phyloP scores from a whole-genome alignment of 2,329 filamentous ascomycete genomes.

The Botrytis byssoidea region DNA sequence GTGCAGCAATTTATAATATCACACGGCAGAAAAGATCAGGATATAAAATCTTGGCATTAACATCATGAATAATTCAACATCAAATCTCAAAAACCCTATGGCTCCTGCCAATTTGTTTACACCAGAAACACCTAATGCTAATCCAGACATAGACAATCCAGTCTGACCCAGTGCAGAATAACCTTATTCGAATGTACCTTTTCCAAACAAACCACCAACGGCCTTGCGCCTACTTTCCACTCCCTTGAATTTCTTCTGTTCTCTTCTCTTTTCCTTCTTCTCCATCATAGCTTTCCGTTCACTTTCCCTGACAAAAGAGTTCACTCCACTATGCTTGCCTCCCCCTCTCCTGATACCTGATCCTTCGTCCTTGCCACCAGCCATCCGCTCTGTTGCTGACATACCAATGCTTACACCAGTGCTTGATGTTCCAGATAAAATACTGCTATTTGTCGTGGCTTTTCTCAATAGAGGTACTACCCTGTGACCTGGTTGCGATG shows the following conservation, averaged over 20 bases:
- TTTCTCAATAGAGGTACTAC: conserved; percentile 70
- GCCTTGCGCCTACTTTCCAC: conserved; percentile 56
- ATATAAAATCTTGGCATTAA: conserved; percentile 11
- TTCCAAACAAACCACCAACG: conserved; percentile 58
- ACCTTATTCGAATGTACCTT: conserved; percentile 49
- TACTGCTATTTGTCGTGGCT: conserved; percentile 63
- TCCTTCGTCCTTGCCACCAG: conserved; percentile 45
- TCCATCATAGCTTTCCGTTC: conserved; percentile 55
- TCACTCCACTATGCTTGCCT: conserved; percentile 59
- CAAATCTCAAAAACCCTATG: background rate
- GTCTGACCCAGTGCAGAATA: background rate
- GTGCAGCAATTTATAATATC: background rate
- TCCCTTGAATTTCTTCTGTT: conserved; percentile 57
- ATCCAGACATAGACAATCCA: conserved; percentile 5
- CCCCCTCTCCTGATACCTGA: conserved; percentile 58
- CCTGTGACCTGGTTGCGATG: conserved; percentile 53
- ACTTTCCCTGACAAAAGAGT: conserved; percentile 59
- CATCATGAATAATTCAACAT: background rate
- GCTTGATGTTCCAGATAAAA: conserved; percentile 37
- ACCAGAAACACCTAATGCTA: conserved; percentile 16
- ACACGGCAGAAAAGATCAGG: conserved; percentile 4
- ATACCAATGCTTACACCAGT: conserved; percentile 34
- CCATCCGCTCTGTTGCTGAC: conserved; percentile 36
- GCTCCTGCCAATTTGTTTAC: background rate
- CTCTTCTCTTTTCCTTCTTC: conserved; percentile 57